Percentiles rank a stretch among this genome's conserved stretches.
phyloP scores from a whole-genome alignment of 345 rosid species.

The Psidium friedrichsthalianum region DNA sequence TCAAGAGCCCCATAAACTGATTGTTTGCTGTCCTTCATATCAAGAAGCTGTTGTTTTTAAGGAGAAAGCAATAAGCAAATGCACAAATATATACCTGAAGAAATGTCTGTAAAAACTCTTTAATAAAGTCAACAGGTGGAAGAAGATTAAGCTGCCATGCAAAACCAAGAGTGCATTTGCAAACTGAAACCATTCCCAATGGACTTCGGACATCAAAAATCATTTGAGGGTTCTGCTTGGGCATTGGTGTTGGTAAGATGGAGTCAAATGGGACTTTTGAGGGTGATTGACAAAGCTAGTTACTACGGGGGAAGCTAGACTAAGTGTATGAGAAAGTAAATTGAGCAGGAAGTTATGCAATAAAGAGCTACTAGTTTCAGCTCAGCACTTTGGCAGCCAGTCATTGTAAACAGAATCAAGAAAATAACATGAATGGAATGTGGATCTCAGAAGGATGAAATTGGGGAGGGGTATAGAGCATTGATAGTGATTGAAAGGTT shows the following conservation, averaged over 20 bases:
- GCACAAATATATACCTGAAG: neutral
- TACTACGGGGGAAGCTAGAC: neutral
- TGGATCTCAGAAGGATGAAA: neutral
- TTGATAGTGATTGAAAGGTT: neutral
- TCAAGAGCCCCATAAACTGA: constrained; percentile 84
- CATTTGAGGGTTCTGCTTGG: neutral
- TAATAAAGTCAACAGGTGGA: neutral
- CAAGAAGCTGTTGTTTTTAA: constrained; percentile 45
- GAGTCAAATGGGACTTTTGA: neutral
- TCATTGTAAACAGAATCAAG: neutral
- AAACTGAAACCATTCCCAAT: neutral
- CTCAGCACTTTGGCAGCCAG: neutral
- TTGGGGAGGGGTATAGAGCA: neutral
- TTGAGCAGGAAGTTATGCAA: neutral
- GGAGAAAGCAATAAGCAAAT: neutral
- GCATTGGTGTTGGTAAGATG: neutral
- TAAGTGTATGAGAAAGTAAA: neutral
- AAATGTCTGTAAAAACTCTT: neutral
- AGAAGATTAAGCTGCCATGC: neutral
- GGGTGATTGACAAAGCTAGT: neutral
- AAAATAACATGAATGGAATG: neutral
- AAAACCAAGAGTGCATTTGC: neutral
- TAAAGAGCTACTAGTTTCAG: neutral
- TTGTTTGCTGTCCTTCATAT: constrained; percentile 69
- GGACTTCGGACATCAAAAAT: neutral